Evolutionary conservation across 257 asterid species (phyloP).

Genomic region (Sherardia arvensis): DNA sequence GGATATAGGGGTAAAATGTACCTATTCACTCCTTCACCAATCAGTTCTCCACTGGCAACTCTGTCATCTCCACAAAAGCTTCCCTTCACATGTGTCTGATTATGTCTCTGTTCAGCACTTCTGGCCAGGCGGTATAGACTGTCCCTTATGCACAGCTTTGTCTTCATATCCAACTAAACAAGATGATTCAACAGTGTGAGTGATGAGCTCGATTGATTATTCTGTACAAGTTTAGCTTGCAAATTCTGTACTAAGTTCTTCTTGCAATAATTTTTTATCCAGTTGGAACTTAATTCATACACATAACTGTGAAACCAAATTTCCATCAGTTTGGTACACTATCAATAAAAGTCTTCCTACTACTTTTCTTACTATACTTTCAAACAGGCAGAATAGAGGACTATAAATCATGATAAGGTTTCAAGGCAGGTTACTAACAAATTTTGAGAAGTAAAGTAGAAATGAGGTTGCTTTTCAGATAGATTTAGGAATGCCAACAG

Average conservation of each 20-base stretch:
- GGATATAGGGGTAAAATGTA: constrained; percentile 11
- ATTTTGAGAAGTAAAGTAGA: not conserved
- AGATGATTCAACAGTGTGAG: constrained; percentile 13
- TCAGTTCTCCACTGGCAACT: constrained; percentile 33
- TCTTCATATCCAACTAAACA: constrained; percentile 70
- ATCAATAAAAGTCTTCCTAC: too few relatives aligned
- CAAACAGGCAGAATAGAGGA: not conserved
- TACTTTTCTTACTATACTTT: too few relatives aligned
- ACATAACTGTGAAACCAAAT: not conserved
- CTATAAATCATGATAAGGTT: not conserved
- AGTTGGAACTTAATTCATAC: too few relatives aligned
- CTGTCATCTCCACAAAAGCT: constrained; percentile 28
- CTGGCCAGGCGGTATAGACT: constrained; percentile 82
- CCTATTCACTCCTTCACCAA: constrained; percentile 47
- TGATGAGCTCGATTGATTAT: not conserved
- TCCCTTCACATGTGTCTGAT: constrained; percentile 21
- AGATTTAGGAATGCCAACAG: not conserved
- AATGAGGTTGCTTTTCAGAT: not conserved
- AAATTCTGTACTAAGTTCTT: not conserved
- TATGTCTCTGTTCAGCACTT: constrained; percentile 76
- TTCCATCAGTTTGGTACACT: not conserved
- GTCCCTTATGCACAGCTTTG: constrained; percentile 83
- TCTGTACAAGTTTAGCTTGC: not conserved
- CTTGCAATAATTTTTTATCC: not conserved
- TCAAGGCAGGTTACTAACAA: not conserved